Evolutionary conservation across 2,329 filamentous ascomycete genomes (phyloP).

Genomic region (Hyphodiscus sp.): DNA sequence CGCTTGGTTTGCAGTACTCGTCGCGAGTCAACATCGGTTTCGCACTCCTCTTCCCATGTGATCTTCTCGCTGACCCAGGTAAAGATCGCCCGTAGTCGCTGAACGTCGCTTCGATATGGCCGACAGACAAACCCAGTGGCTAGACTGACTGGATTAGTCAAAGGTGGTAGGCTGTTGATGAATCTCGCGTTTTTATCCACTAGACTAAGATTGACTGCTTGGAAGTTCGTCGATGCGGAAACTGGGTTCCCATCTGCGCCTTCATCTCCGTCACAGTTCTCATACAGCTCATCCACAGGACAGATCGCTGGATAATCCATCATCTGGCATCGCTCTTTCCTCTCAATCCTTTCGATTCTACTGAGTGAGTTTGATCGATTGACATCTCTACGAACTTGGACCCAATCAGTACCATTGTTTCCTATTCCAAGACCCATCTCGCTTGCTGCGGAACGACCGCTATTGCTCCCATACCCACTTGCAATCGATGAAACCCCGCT

Average conservation of each 20-base stretch:
- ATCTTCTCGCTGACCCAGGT: constrained; percentile 97
- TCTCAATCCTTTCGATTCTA: constrained; percentile 76
- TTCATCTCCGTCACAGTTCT: constrained; percentile 84
- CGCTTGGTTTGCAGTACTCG: constrained; percentile 78
- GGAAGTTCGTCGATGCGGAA: constrained; percentile 75
- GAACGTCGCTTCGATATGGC: constrained; percentile 89
- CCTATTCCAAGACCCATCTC: constrained; percentile 62
- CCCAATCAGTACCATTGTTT: constrained; percentile 67
- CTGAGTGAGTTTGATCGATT: constrained; percentile 93
- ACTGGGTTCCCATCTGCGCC: constrained; percentile 78
- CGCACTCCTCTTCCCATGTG: constrained; percentile 90
- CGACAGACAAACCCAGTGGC: constrained; percentile 90
- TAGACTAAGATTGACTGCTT: constrained; percentile 69
- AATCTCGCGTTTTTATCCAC: constrained; percentile 97
- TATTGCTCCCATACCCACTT: constrained; percentile 37
- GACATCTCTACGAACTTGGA: constrained; percentile 93
- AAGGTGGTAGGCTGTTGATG: constrained; percentile 73
- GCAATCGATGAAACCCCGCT: constrained; percentile 43
- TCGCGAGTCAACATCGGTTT: constrained; percentile 74
- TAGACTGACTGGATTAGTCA: constrained; percentile 73
- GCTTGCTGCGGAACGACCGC: constrained; percentile 44
- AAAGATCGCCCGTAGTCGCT: constrained; percentile 88
- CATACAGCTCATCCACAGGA: constrained; percentile 82
- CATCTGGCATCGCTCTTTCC: constrained; percentile 88
- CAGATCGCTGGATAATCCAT: constrained; percentile 84